Evolutionary conservation across 2,329 filamentous ascomycete genomes (phyloP), one percentile per base, ranked within the genome.

Genomic region (Stromatinia cepivora): DNA sequence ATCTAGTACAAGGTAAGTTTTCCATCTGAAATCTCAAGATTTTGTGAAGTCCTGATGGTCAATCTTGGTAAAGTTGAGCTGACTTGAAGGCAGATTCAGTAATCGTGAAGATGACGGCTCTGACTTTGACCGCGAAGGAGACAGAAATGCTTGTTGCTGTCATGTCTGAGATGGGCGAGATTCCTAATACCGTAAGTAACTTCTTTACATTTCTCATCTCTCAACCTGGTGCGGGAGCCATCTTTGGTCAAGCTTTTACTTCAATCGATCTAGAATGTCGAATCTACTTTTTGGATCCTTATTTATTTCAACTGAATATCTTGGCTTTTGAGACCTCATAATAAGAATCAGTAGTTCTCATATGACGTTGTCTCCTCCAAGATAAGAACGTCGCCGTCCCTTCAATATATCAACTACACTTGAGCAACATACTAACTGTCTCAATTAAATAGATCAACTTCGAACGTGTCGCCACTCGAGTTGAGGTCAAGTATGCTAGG

Each of bases 401-500:
- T 9, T 7, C 20, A 8, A 39, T 63, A 3, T 15, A 42, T 4
- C 39, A 17, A 17, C n/a, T n/a, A 15, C 1, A 20, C 36, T 45
- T 39, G 28, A 8, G 22, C 8, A 45, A 54, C 22, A 11, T 17
- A 45, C 36, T 69, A 8, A 56, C 46, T 61, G 17, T 45, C 15
- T 39, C 2, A 22, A 15, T 67, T 7, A 17, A 25, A 56, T 58
- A 76, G 74, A 78, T 82, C 39, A 76, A 84, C 74, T 84, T 80
- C 77, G 75, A 79, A 22, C 72, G 75, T 1, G 79, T 84, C 53
- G 82, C 81, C 6, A 11, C 54, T 2, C 72, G 76, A 17, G 71
- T 81, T 20, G 77, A 77, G 4, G 78, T 83, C 66, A 82, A 82
- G 70, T 79, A 81, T 62, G 79, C 76, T 64, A 81, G 80, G 62